phyloP scores from a whole-genome alignment of 2,329 filamentous ascomycete genomes.

The Colletotrichum incanum region DNA sequence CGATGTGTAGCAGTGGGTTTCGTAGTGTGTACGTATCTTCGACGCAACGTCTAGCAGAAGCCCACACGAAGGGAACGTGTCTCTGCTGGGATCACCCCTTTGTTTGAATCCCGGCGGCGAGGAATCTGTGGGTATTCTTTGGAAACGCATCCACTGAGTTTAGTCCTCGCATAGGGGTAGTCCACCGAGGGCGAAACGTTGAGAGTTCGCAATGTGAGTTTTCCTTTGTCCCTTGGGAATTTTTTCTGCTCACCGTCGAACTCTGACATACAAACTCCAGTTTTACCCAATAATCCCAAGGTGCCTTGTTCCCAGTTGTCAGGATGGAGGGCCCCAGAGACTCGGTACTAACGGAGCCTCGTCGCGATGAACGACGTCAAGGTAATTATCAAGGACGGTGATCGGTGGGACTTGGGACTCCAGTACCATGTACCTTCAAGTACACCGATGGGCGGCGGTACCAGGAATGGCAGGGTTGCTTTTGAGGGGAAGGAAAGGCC shows the following conservation, averaged over 20 bases:
- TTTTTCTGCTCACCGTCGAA: constrained; percentile 23
- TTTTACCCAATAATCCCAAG: constrained; percentile 30
- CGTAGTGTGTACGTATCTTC: constrained; percentile 26
- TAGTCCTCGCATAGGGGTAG: constrained; percentile 5
- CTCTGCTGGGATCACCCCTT: constrained; percentile 36
- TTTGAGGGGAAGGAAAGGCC: constrained; percentile 27
- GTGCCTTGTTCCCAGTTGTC: constrained; percentile 32
- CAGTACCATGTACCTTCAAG: constrained; percentile 31
- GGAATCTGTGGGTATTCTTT: constrained; percentile 1
- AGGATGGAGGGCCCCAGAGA: constrained; percentile 36
- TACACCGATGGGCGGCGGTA: constrained; percentile 17
- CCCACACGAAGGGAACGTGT: constrained; percentile 31
- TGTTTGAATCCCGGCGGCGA: constrained; percentile 15
- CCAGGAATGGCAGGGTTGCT: not conserved
- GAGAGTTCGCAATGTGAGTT: constrained; percentile 34
- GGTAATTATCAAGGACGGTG: constrained; percentile 41
- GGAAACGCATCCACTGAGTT: constrained; percentile 6
- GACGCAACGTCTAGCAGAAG: constrained; percentile 17
- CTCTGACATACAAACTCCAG: constrained; percentile 20
- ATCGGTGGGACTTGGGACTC: constrained; percentile 36
- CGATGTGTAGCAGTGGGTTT: constrained; percentile 9
- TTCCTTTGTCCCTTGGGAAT: constrained; percentile 5
- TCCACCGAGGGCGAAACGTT: constrained; percentile 25
- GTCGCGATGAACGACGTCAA: constrained; percentile 39
- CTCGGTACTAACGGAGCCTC: constrained; percentile 41